Conservation (phyloP, 176 grass and related monocot species). For the Tillandsia fasciculata region DNA sequence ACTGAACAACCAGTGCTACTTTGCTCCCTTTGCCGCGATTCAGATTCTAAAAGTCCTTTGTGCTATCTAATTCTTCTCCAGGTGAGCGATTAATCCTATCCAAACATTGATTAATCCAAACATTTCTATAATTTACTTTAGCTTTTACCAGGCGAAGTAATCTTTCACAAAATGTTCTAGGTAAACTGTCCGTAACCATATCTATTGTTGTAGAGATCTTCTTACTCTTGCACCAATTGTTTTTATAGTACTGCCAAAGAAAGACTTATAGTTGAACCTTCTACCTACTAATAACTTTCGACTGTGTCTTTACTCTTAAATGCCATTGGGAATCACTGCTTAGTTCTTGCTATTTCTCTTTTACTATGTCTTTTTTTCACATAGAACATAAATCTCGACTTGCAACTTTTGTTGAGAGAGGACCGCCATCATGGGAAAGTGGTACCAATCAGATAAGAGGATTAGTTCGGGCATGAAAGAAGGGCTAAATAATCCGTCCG, state of each 20-base stretch:
- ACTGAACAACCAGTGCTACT: conserved; percentile 50
- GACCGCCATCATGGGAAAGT: conserved; percentile 73
- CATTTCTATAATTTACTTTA: neutral
- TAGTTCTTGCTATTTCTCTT: conserved; percentile 13
- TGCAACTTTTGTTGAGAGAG: conserved; percentile 85
- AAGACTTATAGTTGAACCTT: no score
- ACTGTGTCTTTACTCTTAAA: neutral
- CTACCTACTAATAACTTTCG: no score
- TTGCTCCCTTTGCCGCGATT: conserved; percentile 85
- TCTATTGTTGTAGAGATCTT: neutral
- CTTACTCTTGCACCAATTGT: neutral
- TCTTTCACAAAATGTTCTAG: no score
- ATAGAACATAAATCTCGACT: conserved; percentile 79
- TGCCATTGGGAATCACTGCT: neutral
- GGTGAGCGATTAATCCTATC: conserved; percentile 26
- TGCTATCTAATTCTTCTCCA: conserved; percentile 98
- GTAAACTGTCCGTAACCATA: no score
- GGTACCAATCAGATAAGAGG: conserved; percentile 20
- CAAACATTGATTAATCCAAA: conserved; percentile 4
- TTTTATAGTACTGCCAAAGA: no score
- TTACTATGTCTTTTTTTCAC: conserved; percentile 20
- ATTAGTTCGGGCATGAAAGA: conserved; percentile 31
- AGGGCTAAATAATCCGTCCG: conserved; percentile 20
- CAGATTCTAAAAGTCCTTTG: conserved; percentile 80
- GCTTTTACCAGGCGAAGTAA: neutral